A percentile compares a stretch with the other conserved stretches of the same genome.
Conservation (phyloP, 83 land plant genomes). For the Larix sibirica region DNA sequence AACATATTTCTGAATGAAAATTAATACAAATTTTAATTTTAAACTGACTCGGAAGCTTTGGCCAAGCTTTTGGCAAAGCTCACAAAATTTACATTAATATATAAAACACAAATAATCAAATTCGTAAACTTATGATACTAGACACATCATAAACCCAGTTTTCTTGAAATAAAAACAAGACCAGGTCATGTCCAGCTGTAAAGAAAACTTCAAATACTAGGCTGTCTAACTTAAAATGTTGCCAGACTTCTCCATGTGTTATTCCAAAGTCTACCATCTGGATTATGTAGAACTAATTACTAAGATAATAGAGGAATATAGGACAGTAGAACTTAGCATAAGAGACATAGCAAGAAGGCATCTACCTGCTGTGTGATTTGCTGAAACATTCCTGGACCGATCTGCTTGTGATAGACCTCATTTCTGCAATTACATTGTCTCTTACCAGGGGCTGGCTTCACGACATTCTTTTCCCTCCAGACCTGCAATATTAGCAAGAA, state of each 20-base stretch:
- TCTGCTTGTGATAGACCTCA: conserved; percentile 91
- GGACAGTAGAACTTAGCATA: background rate
- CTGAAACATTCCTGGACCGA: conserved; percentile 97
- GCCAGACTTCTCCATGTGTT: background rate
- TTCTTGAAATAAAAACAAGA: background rate
- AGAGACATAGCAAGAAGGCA: background rate
- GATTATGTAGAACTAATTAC: background rate
- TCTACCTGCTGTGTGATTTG: conserved; percentile 90
- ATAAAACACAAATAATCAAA: background rate
- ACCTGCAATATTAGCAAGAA: conserved; percentile 43
- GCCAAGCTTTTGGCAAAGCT: too few species aligned
- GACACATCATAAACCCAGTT: background rate
- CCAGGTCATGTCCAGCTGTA: background rate
- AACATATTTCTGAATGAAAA: background rate
- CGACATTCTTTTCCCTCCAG: conserved; percentile 94
- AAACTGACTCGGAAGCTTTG: too few species aligned
- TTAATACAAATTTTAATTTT: too few species aligned
- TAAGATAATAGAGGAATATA: background rate
- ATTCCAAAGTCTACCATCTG: background rate
- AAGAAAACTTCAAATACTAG: background rate
- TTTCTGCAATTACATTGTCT: conserved; percentile 94
- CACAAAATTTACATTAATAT: too few species aligned
- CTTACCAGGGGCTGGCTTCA: conserved; percentile 94
- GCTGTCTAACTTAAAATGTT: background rate
- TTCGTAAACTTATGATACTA: background rate